A percentile compares a stretch with the other conserved stretches of the same genome.
phyloP scores from a whole-genome alignment of 2,329 filamentous ascomycete genomes.

The Aspergillus brunneoviolaceus region DNA sequence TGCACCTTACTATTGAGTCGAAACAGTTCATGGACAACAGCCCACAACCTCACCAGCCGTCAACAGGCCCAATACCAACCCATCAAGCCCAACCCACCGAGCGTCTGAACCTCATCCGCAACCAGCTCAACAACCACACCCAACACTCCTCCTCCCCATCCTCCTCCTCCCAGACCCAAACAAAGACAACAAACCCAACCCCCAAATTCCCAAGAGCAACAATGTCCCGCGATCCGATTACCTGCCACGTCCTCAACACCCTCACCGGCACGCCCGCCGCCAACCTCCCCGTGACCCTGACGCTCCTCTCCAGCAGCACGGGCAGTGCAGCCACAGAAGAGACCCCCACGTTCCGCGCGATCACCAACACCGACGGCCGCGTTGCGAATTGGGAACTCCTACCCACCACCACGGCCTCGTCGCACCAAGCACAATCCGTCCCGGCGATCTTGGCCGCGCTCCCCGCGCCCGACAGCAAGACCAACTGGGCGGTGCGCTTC shows the following conservation, averaged over 20 bases:
- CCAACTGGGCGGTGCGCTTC: constrained; percentile 49
- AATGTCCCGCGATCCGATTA: constrained; percentile 49
- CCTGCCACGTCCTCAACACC: constrained; percentile 53
- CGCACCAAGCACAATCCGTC: constrained; percentile 23
- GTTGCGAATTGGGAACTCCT: constrained; percentile 44
- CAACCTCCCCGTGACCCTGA: constrained; percentile 50
- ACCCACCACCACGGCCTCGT: constrained; percentile 16
- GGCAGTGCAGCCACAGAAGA: constrained; percentile 19
- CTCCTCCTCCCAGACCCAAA: constrained; percentile 12
- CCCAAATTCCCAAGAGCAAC: constrained; percentile 8
- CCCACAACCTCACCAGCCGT: constrained; percentile 1
- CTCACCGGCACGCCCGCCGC: constrained; percentile 46
- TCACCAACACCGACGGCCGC: constrained; percentile 48
- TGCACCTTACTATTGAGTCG: too few relatives aligned
- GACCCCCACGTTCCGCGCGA: constrained; percentile 36
- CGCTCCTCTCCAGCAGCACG: constrained; percentile 49
- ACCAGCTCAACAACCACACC: constrained; percentile 26
- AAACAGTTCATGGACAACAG: not conserved
- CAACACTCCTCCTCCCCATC: constrained; percentile 8
- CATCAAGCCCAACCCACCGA: constrained; percentile 28
- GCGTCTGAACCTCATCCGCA: constrained; percentile 36
- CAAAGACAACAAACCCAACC: constrained; percentile 9
- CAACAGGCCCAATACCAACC: constrained; percentile 13
- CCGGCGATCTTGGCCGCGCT: constrained; percentile 34
- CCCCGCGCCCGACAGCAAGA: constrained; percentile 39